Evolutionary conservation across 495 filamentous ascomycete species (phyloP).

Genomic region (Penicillium alfredii): DNA sequence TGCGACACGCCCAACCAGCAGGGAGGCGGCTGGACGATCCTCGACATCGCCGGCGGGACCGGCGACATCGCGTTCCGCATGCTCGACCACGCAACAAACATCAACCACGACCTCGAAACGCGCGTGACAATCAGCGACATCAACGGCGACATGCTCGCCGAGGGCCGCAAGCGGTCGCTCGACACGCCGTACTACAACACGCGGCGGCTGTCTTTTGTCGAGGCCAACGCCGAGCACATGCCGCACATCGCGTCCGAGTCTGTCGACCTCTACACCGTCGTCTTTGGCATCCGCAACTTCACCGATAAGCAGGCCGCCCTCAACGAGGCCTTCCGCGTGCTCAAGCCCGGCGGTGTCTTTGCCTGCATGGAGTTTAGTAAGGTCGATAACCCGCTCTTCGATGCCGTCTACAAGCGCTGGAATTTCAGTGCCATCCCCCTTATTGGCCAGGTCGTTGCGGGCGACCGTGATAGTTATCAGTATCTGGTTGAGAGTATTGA

Average conservation of each 20-base stretch:
- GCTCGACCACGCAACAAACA: constrained; percentile 76
- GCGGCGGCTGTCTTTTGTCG: constrained; percentile 65
- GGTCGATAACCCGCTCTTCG: constrained; percentile 64
- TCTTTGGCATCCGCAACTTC: constrained; percentile 97
- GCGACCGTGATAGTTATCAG: constrained; percentile 93
- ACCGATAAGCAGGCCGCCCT: constrained; percentile 77
- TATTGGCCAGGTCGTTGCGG: constrained; percentile 92
- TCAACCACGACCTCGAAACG: constrained; percentile 73
- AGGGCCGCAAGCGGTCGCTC: constrained; percentile 71
- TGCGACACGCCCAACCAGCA: constrained; percentile 19
- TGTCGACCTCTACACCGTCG: constrained; percentile 92
- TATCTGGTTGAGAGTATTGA: constrained; percentile 98
- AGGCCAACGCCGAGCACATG: constrained; percentile 85
- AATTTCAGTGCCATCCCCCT: constrained; percentile 90
- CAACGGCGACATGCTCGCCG: constrained; percentile 87
- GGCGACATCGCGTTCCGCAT: constrained; percentile 98
- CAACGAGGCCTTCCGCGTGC: constrained; percentile 73
- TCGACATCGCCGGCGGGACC: constrained; percentile 95
- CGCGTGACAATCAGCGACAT: constrained; percentile 90
- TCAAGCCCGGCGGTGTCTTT: constrained; percentile 93
- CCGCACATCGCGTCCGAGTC: constrained; percentile 54
- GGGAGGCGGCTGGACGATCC: constrained; percentile 71
- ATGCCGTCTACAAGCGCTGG: constrained; percentile 92
- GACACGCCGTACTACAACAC: constrained; percentile 52
- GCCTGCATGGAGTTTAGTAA: constrained; percentile 95